A percentile compares a stretch with the other conserved stretches of the same genome.
These are phyloP conservation scores for Microthlaspi erraticum DNA, from an alignment of 345 rosid genomes.

Conservation along the genomic window DNA sequence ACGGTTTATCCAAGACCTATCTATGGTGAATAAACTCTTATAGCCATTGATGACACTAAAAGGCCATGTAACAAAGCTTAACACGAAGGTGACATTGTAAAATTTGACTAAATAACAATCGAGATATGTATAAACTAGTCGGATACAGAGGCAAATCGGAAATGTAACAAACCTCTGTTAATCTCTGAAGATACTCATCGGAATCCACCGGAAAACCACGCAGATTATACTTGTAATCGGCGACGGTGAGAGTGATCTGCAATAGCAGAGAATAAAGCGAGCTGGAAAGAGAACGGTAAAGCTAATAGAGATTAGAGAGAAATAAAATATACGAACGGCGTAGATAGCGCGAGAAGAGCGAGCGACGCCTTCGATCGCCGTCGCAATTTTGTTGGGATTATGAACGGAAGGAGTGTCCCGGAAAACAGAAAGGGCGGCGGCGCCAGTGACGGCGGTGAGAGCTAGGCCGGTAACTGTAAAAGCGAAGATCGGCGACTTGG, in stretches of 20 bases:
- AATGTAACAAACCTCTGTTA: slow-evolving; percentile 89
- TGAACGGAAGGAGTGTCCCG: slow-evolving; percentile 33
- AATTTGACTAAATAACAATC: too few relatives aligned
- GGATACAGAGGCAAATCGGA: too few relatives aligned
- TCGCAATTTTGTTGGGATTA: slow-evolving; percentile 40
- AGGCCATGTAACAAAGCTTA: too few relatives aligned
- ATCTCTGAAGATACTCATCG: slow-evolving; percentile 54
- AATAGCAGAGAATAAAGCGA: slow-evolving; percentile 9
- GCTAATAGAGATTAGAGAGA: background rate
- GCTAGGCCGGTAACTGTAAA: slow-evolving; percentile 56
- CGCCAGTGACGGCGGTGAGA: slow-evolving; percentile 34
- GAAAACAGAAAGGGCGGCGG: slow-evolving; percentile 34
- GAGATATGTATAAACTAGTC: too few relatives aligned
- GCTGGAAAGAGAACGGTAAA: background rate
- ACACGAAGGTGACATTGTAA: background rate
- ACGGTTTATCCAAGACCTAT: too few relatives aligned
- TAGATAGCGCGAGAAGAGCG: slow-evolving; percentile 69
- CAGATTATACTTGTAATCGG: slow-evolving; percentile 71
- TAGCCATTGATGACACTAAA: too few relatives aligned
- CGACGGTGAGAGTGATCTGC: slow-evolving; percentile 65
- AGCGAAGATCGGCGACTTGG: slow-evolving; percentile 42
- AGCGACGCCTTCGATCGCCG: slow-evolving; percentile 49
- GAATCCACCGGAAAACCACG: slow-evolving; percentile 50
- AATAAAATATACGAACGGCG: slow-evolving; percentile 53
- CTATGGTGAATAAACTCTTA: too few relatives aligned